A percentile compares a stretch with the other conserved stretches of the same genome.
phyloP scores from a whole-genome alignment of 768 basidiomycete genomes.

The Lactifluus volemus region DNA sequence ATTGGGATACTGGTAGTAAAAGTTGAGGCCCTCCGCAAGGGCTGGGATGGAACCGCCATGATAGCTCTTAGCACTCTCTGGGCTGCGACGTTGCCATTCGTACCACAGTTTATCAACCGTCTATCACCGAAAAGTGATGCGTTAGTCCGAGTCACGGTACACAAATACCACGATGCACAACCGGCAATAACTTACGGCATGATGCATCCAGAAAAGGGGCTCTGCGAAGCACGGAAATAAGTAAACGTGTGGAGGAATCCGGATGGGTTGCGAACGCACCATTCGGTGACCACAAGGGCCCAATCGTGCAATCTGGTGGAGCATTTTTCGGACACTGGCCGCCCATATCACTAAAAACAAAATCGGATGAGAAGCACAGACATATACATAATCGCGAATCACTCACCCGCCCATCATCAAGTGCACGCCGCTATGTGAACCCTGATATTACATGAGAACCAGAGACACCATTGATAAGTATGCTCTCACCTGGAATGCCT shows the following conservation, averaged over 20 bases:
- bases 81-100: constrained; percentile 28
- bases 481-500: constrained; percentile 23
- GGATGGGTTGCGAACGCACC: constrained; percentile 17
- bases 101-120: constrained; percentile 34
- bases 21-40: constrained; percentile 17
- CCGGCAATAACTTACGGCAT: constrained; percentile 23
- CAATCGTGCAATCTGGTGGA: constrained; percentile 21
- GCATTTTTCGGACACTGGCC: constrained; percentile 25
- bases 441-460: constrained; percentile 18
- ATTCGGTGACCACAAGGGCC: constrained; percentile 28
- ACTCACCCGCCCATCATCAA: constrained; percentile 27
- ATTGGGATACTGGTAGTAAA: constrained; percentile 23
- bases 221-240: constrained; percentile 20
- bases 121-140: constrained; percentile 4
- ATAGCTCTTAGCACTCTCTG: constrained; percentile 23
- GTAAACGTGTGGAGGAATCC: background rate
- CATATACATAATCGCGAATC: background rate
- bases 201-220: constrained; percentile 31
- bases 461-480: background rate
- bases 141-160: background rate
- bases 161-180: background rate
- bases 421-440: constrained; percentile 28
- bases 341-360: constrained; percentile 23
- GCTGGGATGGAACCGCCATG: constrained; percentile 27
- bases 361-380: background rate